phyloP scores from a whole-genome alignment of 164 flowering plant genomes.

The Berberis thunbergii region DNA sequence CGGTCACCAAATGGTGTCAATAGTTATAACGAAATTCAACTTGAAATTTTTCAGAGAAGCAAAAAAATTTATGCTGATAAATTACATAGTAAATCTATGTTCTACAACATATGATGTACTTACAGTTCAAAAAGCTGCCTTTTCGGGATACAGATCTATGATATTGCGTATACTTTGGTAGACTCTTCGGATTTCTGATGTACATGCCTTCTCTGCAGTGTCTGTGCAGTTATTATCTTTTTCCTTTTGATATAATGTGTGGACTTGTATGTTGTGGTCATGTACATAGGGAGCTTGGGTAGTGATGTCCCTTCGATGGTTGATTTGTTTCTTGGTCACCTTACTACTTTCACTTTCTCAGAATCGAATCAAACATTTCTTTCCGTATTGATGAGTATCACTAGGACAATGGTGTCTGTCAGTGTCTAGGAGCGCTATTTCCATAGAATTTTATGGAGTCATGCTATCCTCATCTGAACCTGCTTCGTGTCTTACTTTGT shows the following conservation, averaged over 20 bases:
- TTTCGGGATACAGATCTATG: background rate
- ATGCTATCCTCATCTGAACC: constrained; percentile 66
- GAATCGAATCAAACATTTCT: constrained; percentile 4
- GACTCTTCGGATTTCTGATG: background rate
- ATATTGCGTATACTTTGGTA: background rate
- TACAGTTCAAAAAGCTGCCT: background rate
- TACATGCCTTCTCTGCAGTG: background rate
- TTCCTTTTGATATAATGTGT: too few relatives aligned
- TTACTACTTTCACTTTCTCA: background rate
- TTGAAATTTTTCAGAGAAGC: too few relatives aligned
- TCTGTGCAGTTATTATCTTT: background rate
- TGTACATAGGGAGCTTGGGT: too few relatives aligned
- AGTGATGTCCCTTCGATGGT: background rate
- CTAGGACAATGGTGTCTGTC: background rate
- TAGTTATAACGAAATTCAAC: too few relatives aligned
- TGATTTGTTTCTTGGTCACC: background rate
- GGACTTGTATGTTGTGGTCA: too few relatives aligned
- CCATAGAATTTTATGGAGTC: constrained; percentile 28
- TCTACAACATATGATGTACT: background rate
- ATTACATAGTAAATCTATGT: background rate
- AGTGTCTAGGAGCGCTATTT: constrained; percentile 1
- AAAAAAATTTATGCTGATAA: too few relatives aligned
- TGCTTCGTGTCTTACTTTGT: constrained; percentile 35
- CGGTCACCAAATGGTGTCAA: too few relatives aligned
- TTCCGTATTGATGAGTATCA: background rate